A percentile compares a stretch with the other conserved stretches of the same genome.
These are phyloP conservation scores for Monocercomonoides exilis DNA, from an alignment of 78 protist species.

Conservation along the genomic window DNA sequence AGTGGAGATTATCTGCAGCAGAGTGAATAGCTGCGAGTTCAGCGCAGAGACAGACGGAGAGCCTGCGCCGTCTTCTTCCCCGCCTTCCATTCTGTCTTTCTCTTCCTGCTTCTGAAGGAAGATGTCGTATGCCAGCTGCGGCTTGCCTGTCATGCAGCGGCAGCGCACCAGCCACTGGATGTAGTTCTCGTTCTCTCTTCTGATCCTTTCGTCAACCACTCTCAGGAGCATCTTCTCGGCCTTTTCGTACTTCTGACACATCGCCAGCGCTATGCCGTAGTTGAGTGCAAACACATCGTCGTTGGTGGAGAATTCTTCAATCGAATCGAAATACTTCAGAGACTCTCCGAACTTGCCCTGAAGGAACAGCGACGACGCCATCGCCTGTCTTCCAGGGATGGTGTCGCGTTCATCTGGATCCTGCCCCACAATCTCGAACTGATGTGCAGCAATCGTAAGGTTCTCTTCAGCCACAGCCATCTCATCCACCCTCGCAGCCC, in stretches of 20 bases:
- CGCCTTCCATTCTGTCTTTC: constrained; percentile 10
- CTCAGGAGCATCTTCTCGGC: constrained; percentile 49
- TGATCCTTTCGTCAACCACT: constrained; percentile 37
- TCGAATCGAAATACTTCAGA: constrained; percentile 59
- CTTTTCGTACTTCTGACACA: constrained; percentile 32
- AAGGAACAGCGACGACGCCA: constrained; percentile 67
- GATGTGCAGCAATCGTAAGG: constrained; percentile 56
- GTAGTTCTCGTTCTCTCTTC: constrained; percentile 33
- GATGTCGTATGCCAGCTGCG: constrained; percentile 63
- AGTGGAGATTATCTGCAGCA: constrained; percentile 68
- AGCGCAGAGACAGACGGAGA: neutral
- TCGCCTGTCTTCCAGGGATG: constrained; percentile 78
- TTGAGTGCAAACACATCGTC: constrained; percentile 54
- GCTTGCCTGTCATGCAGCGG: constrained; percentile 34
- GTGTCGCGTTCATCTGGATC: constrained; percentile 69
- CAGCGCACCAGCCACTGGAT: constrained; percentile 53
- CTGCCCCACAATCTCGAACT: constrained; percentile 64
- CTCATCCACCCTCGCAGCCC: neutral
- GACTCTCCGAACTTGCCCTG: constrained; percentile 63
- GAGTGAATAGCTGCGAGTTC: neutral
- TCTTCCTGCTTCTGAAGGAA: constrained; percentile 61
- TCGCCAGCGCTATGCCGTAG: constrained; percentile 44
- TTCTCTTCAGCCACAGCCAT: constrained; percentile 5
- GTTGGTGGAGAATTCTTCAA: constrained; percentile 49
- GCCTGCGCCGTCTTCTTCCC: neutral